Base-by-base conservation (phyloP, 148 eudicot species). In the Polygonum aviculare region DNA sequence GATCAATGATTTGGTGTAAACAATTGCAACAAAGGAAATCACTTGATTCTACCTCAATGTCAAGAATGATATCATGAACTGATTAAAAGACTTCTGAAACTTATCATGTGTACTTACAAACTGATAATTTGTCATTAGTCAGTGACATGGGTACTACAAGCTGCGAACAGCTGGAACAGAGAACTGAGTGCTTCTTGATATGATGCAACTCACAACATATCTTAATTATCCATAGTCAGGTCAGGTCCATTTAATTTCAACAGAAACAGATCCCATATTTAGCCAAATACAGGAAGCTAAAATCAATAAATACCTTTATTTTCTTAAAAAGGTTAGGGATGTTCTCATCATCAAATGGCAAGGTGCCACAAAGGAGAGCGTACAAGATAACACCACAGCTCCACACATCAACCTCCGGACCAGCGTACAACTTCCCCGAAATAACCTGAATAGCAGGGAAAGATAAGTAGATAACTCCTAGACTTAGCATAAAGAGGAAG, bases 341-440 rank as follows among this genome's bases (percentile, higher is more conserved):
- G 79, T 95, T 95, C 78, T 92, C 97, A 76, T 95, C 98, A 79
- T 95, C 98, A 82, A 95, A 95, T 38, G 98, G 98, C 74, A 95
- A 96, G 55, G 97, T 90, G 36, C 98, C 98, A 78, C 98, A 95
- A 31, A 95, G 94, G 79, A 95, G 98, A 74, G 98, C 98, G 81
- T 95, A 95, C 72, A 95, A 82, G 79, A 95, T 92, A 62, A 95
- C 98, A 57, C 97, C 98, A 74, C 98, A 95, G 84, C 98, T 95
- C 98, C 98, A 95, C 35, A 95, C 98, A 85, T 95, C 98, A 51
- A 95, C 97, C 86, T 95, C 98, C 10, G 98, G 97, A 16, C 98
- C 98, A 75, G 98, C 98, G 81, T 95, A 95, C 72, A 95, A 77
- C 82, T 89, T 95, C 69, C 98, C 98, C 74, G 98, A 95, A 73